Base-by-base conservation (phyloP, 1,139 yeast species). In the Saccharomycopsis crataegensis region DNA sequence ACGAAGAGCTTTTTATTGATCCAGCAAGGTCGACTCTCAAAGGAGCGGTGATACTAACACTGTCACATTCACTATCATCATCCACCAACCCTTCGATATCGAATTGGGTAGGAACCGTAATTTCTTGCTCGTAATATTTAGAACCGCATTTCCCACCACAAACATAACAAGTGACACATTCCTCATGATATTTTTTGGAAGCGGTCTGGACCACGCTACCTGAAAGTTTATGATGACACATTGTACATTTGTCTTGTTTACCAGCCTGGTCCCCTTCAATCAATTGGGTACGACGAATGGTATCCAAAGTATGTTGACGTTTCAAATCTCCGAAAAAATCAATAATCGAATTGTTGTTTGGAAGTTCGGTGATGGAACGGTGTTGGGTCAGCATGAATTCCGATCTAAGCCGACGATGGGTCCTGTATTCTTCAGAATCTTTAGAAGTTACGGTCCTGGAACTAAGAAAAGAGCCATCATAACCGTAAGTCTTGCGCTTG, bases 141-240 rank as follows among this genome's bases (percentile, higher is more conserved):
- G 79, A 69, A 2, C 82, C 75, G 61, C 85, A 80, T 58, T 72
- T 80, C 50, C 72, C 69, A 4, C 79, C 79, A 67, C 86, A 80
- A 59, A 75, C 80, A 62, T 75, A 63, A 64, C 86, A 80, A 38
- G 72, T 69, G 62, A 80, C 79, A 62, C 85, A 80, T 37, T 78
- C 77, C 6, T 79, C 76, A 62, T 80, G 86, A 22, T 22, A 22
- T 37, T 17, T 34, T 9, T 46, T 46, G 28, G 33, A 22, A 8
- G 45, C 37, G 11, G 22, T 40, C 32, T 40, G n/a, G n/a, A 37
- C 16, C 8, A 36, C 11, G 40, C 7, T 36, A 4, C 31, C 44
- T 4, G 46, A 14, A 2, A 43, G 11, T 16, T 43, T 16, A n/a
- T 43, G 14, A 8, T 43, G 11, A 33, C 46, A 43, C 14, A 16